Percentiles rank a stretch among this genome's conserved stretches.
Evolutionary conservation across 2,329 filamentous ascomycete genomes (phyloP).

Genomic region (Lecanicillium sp.): DNA sequence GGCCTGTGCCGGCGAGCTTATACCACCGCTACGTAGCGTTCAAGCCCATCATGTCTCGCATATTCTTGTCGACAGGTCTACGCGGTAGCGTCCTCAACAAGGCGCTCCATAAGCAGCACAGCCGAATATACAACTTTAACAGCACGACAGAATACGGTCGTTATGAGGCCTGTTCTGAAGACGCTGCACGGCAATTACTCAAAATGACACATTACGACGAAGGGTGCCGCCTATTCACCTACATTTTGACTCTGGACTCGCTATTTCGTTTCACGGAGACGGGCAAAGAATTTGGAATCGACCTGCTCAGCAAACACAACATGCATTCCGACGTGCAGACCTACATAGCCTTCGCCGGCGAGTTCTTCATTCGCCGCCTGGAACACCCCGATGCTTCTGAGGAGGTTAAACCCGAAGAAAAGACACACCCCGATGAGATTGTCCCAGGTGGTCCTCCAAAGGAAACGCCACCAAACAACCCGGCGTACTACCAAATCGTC

Average conservation of each 20-base stretch:
- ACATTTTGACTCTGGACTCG: constrained; percentile 80
- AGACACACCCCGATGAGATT: constrained; percentile 43
- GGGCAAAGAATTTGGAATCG: constrained; percentile 89
- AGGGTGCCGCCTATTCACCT: constrained; percentile 82
- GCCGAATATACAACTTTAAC: constrained; percentile 83
- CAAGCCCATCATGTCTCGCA: constrained; percentile 77
- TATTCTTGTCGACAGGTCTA: constrained; percentile 74
- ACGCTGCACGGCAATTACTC: constrained; percentile 72
- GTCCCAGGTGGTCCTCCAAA: constrained; percentile 37
- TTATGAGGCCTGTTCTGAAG: constrained; percentile 57
- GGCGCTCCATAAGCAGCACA: constrained; percentile 83
- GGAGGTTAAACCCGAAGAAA: constrained; percentile 32
- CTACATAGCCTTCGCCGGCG: constrained; percentile 86
- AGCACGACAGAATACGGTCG: constrained; percentile 62
- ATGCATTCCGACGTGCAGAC: constrained; percentile 92
- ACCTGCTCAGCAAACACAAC: constrained; percentile 87
- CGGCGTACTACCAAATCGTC: constrained; percentile 67
- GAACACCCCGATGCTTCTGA: constrained; percentile 36
- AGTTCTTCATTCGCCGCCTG: constrained; percentile 79
- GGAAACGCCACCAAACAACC: constrained; percentile 34
- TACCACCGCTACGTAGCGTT: constrained; percentile 95
- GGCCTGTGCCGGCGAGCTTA: constrained; percentile 69
- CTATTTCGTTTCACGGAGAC: constrained; percentile 90
- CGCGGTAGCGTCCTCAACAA: constrained; percentile 74
- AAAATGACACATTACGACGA: constrained; percentile 81